A percentile compares a stretch with the other conserved stretches of the same genome.
Evolutionary conservation across 768 basidiomycete genomes (phyloP).

Genomic region (Calocybe cyanea): DNA sequence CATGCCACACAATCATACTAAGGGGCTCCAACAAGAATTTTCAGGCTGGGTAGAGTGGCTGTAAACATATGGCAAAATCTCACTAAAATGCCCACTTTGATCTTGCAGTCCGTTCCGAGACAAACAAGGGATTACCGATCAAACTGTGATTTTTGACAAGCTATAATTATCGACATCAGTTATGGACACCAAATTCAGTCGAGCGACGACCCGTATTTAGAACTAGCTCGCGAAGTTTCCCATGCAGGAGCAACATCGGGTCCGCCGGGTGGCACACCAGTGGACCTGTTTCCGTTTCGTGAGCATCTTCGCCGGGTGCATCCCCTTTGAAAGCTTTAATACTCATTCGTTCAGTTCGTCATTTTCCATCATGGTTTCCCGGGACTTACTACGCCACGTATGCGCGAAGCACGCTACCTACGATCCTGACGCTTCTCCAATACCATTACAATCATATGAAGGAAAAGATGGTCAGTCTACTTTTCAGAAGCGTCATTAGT

Average conservation of each 20-base stretch:
- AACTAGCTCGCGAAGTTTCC: conserved; percentile 29
- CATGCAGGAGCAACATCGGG: conserved; percentile 20
- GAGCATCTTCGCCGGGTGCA: conserved; percentile 8
- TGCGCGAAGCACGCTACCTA: conserved; percentile 1
- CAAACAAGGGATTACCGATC: too few species aligned
- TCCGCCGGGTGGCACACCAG: conserved; percentile 19
- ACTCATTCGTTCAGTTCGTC: conserved; percentile 1
- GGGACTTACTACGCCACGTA: too few species aligned
- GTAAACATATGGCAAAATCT: too few species aligned
- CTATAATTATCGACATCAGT: conserved; percentile 21
- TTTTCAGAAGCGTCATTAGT: background rate
- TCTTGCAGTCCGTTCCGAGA: too few species aligned
- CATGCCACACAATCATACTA: too few species aligned
- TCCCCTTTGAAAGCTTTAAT: background rate
- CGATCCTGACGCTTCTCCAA: background rate
- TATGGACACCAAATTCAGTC: conserved; percentile 30
- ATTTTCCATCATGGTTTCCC: conserved; percentile 12
- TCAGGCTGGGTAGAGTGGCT: too few species aligned
- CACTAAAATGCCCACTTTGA: too few species aligned
- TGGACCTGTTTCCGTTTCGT: conserved; percentile 23
- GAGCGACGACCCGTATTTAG: conserved; percentile 34
- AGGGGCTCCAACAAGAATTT: too few species aligned
- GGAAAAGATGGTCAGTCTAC: conserved; percentile 6
- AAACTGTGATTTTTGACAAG: conserved; percentile 10
- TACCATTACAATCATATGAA: conserved; percentile 9